phyloP scores from a whole-genome alignment of 2,329 filamentous ascomycete species.

The Cladosporium sp. region DNA sequence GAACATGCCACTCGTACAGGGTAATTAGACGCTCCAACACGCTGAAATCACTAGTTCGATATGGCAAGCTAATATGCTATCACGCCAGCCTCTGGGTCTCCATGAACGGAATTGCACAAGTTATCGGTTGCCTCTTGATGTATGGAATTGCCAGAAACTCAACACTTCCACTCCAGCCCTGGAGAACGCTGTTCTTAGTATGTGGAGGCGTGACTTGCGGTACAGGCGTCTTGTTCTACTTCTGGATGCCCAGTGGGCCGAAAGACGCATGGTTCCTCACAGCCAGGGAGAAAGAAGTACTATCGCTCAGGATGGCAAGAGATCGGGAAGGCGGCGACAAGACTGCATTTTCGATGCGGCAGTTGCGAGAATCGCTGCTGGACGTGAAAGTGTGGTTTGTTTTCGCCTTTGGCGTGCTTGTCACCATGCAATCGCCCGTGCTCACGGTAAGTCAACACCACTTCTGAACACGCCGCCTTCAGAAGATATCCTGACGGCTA shows the following conservation, averaged over 20 bases:
- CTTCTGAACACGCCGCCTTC: neutral
- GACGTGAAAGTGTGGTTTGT: constrained; percentile 45
- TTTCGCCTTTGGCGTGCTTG: constrained; percentile 44
- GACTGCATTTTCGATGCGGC: constrained; percentile 41
- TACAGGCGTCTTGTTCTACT: constrained; percentile 43
- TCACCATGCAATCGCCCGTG: constrained; percentile 46
- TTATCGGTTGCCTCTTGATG: constrained; percentile 46
- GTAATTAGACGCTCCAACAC: constrained; percentile 12
- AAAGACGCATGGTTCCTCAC: constrained; percentile 49
- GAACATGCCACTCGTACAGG: constrained; percentile 46
- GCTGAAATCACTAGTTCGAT: neutral
- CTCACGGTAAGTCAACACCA: constrained; percentile 31
- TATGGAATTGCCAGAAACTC: constrained; percentile 47
- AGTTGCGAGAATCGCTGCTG: constrained; percentile 42
- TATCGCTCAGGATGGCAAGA: constrained; percentile 35
- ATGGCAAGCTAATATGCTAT: neutral
- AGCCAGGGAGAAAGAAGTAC: constrained; percentile 39
- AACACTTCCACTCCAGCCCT: constrained; percentile 38
- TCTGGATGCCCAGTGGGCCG: constrained; percentile 46
- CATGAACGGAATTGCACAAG: constrained; percentile 46
- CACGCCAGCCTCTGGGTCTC: constrained; percentile 37
- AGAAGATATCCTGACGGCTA: neutral
- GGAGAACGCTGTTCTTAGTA: constrained; percentile 48
- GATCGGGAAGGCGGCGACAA: constrained; percentile 41
- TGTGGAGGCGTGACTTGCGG: constrained; percentile 46